Evolutionary conservation across 495 filamentous ascomycete genomes (phyloP).

Genomic region (Tuber calosporum): DNA sequence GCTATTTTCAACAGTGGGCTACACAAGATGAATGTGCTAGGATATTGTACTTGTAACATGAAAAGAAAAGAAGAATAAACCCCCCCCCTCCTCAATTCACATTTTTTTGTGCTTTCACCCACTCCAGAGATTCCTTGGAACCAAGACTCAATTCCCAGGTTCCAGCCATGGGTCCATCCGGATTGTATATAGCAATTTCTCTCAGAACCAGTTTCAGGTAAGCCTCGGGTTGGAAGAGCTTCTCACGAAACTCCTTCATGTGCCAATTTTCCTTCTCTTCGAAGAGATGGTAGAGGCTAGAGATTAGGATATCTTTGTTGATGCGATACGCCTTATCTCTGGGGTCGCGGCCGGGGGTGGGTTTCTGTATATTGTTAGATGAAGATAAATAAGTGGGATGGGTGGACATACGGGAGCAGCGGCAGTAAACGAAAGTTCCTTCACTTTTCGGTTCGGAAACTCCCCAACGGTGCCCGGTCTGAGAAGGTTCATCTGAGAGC

Average conservation of each 20-base stretch:
- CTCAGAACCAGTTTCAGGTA: conserved; percentile 79
- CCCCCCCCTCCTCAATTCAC: not conserved
- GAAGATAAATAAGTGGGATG: not conserved
- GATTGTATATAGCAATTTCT: conserved; percentile 69
- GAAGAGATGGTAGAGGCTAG: conserved; percentile 74
- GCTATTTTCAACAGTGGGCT: no score
- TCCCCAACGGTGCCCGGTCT: not conserved
- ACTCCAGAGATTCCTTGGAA: conserved; percentile 44
- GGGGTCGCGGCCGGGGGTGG: not conserved
- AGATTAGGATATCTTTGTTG: conserved; percentile 74
- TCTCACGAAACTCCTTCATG: conserved; percentile 65
- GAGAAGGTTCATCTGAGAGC: not conserved
- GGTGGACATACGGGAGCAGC: not conserved
- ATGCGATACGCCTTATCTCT: conserved; percentile 58
- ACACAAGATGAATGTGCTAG: no score
- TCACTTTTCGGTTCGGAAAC: not conserved
- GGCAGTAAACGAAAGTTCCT: not conserved
- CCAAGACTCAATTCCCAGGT: conserved; percentile 74
- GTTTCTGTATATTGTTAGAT: not conserved
- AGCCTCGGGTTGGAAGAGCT: conserved; percentile 74
- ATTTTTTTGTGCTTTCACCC: not conserved
- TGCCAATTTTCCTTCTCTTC: conserved; percentile 76
- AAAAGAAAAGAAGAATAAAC: not conserved
- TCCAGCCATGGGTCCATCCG: conserved; percentile 68
- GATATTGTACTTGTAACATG: not conserved